Conservation (phyloP, 2,329 filamentous ascomycete species). For the Fusarium brevicatenulatum region DNA sequence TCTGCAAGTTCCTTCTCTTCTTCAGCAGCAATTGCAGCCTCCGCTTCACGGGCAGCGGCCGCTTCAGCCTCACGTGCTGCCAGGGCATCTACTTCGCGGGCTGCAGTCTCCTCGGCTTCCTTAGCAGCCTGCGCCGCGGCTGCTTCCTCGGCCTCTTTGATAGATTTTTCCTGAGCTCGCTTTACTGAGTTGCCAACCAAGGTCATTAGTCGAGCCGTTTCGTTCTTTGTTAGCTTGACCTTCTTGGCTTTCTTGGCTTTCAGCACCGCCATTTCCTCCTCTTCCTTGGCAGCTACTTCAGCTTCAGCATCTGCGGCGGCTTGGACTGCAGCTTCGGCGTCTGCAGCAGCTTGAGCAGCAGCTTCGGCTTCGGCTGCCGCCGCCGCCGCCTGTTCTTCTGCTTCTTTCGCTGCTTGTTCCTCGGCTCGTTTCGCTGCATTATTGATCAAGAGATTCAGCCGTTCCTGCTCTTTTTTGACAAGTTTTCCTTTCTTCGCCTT, state of each 20-base stretch:
- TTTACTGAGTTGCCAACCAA: slow-evolving; percentile 36
- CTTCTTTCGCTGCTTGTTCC: slow-evolving; percentile 24
- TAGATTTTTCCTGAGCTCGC: slow-evolving; percentile 37
- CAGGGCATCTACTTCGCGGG: slow-evolving; percentile 29
- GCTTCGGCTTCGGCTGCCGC: slow-evolving; percentile 35
- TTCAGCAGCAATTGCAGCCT: slow-evolving; percentile 43
- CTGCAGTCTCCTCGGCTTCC: slow-evolving; percentile 43
- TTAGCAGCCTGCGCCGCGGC: slow-evolving; percentile 27
- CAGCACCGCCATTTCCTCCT: slow-evolving; percentile 36
- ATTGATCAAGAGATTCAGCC: slow-evolving; percentile 29
- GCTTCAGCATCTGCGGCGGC: slow-evolving; percentile 28
- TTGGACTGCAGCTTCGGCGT: slow-evolving; percentile 20
- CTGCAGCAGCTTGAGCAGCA: slow-evolving; percentile 23
- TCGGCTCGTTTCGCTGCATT: slow-evolving; percentile 30
- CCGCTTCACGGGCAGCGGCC: slow-evolving; percentile 40
- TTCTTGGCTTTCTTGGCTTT: slow-evolving; percentile 50
- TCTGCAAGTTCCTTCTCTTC: slow-evolving; percentile 43
- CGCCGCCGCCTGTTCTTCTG: slow-evolving; percentile 28
- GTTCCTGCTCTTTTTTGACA: slow-evolving; percentile 36
- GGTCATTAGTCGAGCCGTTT: slow-evolving; percentile 35
- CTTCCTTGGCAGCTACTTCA: slow-evolving; percentile 38
- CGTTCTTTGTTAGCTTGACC: slow-evolving; percentile 38
- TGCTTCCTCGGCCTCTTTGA: slow-evolving; percentile 33
- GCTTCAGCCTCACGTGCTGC: slow-evolving; percentile 29
- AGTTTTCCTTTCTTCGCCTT: slow-evolving; percentile 50